Base-by-base conservation (phyloP, 169 alveolate species). In the Cystoisospora suis region DNA sequence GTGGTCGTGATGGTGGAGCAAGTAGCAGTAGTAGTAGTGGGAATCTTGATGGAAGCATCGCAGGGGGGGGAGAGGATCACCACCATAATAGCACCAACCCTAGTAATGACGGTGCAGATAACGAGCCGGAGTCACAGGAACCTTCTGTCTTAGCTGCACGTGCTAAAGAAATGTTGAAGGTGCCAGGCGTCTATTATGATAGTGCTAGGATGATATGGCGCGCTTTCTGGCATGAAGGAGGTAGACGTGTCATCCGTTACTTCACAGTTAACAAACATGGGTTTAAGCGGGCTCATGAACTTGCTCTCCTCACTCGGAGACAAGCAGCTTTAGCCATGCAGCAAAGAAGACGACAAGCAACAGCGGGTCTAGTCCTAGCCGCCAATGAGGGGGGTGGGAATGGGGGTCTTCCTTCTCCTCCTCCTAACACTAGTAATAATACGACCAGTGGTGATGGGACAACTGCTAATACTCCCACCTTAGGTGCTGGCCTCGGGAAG, bases 191-290 rank as follows among this genome's bases (percentile, higher is more conserved):
- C 27, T 86, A 86, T 38, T 86, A 86, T 47, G 91, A 86, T 47
- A 53, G 86, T 1, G 91, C 81, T 32, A 42, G 91, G 47, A 59
- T 45, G 83, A 86, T 86, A 1, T 86, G 91, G 91, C 12, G 91
- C 34, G 91, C 91, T 47, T 86, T 86, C 53, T 86, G 91, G 91
- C 91, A 86, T 46, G 91, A 86, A 46, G 91, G 91, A 12, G 91
- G 91, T 4, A 15, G 81, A 3, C 65, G 91, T n/a, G 81, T 86
- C 0, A 86, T 86, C 20, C 42, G 91, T 0, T 86, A 86, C 72
- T 86, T 86, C 36, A 86, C 91, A 9, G 91, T 86, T 15, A 86
- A 86, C 70, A 86, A 86, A 46, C 91, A 86, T 44, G 91, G 91
- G 42, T 86, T 61, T 40, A 29, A 47, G 23, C 58, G 81, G 29